Conservation (phyloP, 495 filamentous ascomycete genomes). For the Daldinia concentrica region DNA sequence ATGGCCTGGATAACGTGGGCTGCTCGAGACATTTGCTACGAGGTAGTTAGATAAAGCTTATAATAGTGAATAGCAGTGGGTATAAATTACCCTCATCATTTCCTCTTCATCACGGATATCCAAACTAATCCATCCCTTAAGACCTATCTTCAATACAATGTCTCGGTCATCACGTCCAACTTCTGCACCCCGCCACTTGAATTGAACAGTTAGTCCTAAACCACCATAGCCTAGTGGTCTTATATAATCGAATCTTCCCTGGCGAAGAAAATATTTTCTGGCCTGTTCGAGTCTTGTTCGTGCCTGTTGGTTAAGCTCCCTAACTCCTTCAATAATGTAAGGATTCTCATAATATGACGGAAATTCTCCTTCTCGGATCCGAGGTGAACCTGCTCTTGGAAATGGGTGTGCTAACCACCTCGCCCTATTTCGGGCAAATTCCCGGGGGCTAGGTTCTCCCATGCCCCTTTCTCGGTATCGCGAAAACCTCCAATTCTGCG, state of each 20-base stretch:
- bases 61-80: neutral
- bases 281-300: neutral
- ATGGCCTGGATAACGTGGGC: slow-evolving; percentile 30
- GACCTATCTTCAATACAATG: slow-evolving; percentile 16
- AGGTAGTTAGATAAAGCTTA: neutral
- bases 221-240: slow-evolving; percentile 19
- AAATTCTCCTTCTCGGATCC: neutral
- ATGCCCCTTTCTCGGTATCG: neutral
- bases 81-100: slow-evolving; percentile 8
- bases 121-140: neutral
- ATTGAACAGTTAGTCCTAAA: slow-evolving; percentile 11
- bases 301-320: neutral
- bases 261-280: neutral
- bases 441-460: neutral
- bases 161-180: neutral
- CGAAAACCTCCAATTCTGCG: slow-evolving; percentile 5
- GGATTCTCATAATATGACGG: no score
- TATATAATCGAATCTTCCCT: neutral
- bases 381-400: neutral
- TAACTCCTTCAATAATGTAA: no score
- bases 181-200: neutral
- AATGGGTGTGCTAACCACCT: slow-evolving; percentile 7
- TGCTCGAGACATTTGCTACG: slow-evolving; percentile 17
- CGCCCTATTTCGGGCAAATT: neutral
- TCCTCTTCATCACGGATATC: slow-evolving; percentile 6